Evolutionary conservation across 768 basidiomycete species (phyloP).

Genomic region (Suillus tomentosus): DNA sequence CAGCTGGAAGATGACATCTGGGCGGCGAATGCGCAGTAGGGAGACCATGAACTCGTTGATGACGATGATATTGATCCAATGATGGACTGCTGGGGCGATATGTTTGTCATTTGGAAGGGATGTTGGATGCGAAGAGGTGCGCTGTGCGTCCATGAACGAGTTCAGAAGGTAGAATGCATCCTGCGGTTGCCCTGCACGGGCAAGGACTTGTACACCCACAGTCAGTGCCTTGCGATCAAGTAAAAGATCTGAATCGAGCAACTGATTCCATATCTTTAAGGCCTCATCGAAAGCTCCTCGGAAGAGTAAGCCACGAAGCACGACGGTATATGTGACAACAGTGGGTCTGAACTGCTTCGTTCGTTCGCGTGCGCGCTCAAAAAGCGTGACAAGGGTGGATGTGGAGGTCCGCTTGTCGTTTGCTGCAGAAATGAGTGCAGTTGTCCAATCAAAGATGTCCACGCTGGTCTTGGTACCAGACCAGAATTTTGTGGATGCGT

Average conservation of each 20-base stretch:
- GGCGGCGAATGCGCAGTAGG: constrained; percentile 53
- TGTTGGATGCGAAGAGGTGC: constrained; percentile 16
- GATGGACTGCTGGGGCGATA: not conserved
- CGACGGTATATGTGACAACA: constrained; percentile 51
- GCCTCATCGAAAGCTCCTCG: constrained; percentile 45
- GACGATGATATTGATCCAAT: constrained; percentile 26
- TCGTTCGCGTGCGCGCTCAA: constrained; percentile 32
- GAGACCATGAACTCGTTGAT: constrained; percentile 50
- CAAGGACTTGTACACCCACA: constrained; percentile 52
- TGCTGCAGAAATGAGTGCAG: constrained; percentile 46
- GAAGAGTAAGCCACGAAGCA: constrained; percentile 54
- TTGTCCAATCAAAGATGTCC: constrained; percentile 50
- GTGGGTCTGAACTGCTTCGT: constrained; percentile 40
- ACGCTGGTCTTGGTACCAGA: constrained; percentile 29
- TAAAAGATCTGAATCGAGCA: constrained; percentile 35
- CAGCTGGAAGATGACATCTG: constrained; percentile 62
- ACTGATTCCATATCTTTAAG: constrained; percentile 43
- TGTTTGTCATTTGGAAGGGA: constrained; percentile 13
- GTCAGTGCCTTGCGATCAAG: constrained; percentile 53
- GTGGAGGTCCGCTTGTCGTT: constrained; percentile 39
- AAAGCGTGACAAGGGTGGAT: constrained; percentile 38
- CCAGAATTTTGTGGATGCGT: constrained; percentile 10
- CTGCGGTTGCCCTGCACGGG: constrained; percentile 43
- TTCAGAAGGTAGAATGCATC: constrained; percentile 56
- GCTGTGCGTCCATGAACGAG: constrained; percentile 30